phyloP scores from a whole-genome alignment of 1,139 yeast genomes.

The Groenewaldozyma auringiensis region DNA sequence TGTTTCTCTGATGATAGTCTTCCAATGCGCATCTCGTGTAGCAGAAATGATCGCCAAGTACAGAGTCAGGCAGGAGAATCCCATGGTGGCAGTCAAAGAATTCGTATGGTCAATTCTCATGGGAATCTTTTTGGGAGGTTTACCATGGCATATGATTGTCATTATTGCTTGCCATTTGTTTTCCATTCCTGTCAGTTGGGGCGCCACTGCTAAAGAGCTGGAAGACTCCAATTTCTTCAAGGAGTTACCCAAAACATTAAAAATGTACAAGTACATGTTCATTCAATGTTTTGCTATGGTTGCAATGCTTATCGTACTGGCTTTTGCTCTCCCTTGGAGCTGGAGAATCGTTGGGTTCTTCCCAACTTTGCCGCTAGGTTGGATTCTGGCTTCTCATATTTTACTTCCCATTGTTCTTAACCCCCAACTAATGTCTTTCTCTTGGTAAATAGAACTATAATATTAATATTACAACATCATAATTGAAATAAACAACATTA shows the following conservation, averaged over 20 bases:
- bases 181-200: background rate
- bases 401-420: background rate
- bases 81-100: background rate
- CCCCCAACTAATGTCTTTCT: background rate
- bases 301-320: background rate
- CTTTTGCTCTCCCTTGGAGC: background rate
- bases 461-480: no score
- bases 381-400: background rate
- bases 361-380: background rate
- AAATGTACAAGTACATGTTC: background rate
- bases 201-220: background rate
- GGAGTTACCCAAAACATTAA: background rate
- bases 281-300: background rate
- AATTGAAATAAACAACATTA: no score
- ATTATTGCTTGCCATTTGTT: background rate
- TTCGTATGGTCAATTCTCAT: background rate
- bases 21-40: background rate
- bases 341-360: background rate
- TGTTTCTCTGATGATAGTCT: background rate
- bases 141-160: background rate
- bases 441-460: background rate
- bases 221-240: background rate
- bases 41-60: background rate
- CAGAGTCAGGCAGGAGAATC: background rate
- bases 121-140: background rate